A percentile compares a stretch with the other conserved stretches of the same genome.
phyloP scores from a whole-genome alignment of 306 rosid species.

The Dalbergia oliveri region DNA sequence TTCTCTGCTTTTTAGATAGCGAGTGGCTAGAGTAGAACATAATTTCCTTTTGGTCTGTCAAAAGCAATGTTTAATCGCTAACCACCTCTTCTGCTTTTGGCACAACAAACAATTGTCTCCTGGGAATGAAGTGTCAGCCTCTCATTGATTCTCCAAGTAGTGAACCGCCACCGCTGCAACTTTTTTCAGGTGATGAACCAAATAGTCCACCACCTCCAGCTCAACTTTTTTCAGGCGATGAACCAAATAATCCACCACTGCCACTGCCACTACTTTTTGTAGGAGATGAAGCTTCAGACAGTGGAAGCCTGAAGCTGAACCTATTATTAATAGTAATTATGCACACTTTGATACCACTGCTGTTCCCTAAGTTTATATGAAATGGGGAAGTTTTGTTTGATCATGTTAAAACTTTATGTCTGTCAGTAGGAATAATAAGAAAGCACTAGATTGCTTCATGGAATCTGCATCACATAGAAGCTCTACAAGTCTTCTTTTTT shows the following conservation, averaged over 20 bases:
- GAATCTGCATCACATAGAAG: not conserved
- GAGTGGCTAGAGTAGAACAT: not conserved
- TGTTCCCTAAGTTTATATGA: constrained; percentile 38
- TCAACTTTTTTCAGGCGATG: constrained; percentile 23
- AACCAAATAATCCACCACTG: constrained; percentile 30
- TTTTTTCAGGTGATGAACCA: not conserved
- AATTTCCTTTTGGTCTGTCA: not conserved
- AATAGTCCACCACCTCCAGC: constrained; percentile 26
- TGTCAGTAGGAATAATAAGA: not conserved
- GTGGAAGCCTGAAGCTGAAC: constrained; percentile 39
- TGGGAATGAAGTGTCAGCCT: constrained; percentile 40
- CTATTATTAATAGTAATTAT: constrained; percentile 24
- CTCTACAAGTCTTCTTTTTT: not conserved
- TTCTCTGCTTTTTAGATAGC: not conserved
- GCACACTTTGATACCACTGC: constrained; percentile 39
- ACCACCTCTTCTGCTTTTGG: constrained; percentile 10
- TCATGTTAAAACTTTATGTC: not conserved
- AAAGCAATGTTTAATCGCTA: not conserved
- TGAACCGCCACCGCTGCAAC: not conserved
- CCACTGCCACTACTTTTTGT: constrained; percentile 6
- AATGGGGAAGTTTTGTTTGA: not conserved
- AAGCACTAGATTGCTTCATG: too few relatives aligned
- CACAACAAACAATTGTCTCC: constrained; percentile 44
- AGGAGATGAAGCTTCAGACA: constrained; percentile 9
- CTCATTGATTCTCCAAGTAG: constrained; percentile 15